Percentiles rank a stretch among this genome's conserved stretches.
These are phyloP conservation scores for Strigomonas culicis DNA, from an alignment of 208 protist genomes.

Conservation along the genomic window DNA sequence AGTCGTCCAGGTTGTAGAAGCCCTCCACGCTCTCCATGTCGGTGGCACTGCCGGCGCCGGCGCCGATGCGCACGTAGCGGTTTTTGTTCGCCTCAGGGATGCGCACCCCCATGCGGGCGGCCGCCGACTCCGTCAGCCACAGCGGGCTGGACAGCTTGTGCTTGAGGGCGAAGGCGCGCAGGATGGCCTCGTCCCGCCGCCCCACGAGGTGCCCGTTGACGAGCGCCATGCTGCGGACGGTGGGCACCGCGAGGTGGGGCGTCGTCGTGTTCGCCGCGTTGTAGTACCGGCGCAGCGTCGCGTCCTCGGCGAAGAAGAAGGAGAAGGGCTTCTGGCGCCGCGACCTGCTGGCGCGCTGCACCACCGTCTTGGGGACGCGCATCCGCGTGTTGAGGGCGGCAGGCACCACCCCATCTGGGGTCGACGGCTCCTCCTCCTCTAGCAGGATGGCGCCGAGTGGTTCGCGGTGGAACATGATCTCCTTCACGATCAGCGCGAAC, in stretches of 20 bases:
- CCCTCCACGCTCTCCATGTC: conserved; percentile 51
- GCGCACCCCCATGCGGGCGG: conserved; percentile 54
- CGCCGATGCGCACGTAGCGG: conserved; percentile 70
- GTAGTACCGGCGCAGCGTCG: conserved; percentile 81
- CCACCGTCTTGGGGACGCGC: not conserved
- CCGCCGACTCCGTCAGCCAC: conserved; percentile 65
- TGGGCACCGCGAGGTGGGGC: conserved; percentile 72
- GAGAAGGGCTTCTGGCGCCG: not conserved
- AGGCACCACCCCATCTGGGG: conserved; percentile 4
- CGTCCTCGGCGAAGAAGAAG: conserved; percentile 84
- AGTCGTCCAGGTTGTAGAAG: conserved; percentile 89
- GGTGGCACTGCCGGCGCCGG: conserved; percentile 35
- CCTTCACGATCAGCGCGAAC: conserved; percentile 24
- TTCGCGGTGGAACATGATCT: conserved; percentile 14
- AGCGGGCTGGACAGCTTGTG: conserved; percentile 86
- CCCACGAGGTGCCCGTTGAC: conserved; percentile 75
- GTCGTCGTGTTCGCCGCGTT: conserved; percentile 72
- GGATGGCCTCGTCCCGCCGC: conserved; percentile 67
- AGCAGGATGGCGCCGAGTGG: conserved; percentile 22
- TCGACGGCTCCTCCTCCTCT: not conserved
- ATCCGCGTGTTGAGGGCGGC: not conserved
- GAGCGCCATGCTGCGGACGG: conserved; percentile 76
- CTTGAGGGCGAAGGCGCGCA: conserved; percentile 72
- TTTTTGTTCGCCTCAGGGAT: conserved; percentile 52
- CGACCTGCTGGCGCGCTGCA: not conserved